Evolutionary conservation across 768 basidiomycete species (phyloP).

Genomic region (Lanmaoa rubissima): DNA sequence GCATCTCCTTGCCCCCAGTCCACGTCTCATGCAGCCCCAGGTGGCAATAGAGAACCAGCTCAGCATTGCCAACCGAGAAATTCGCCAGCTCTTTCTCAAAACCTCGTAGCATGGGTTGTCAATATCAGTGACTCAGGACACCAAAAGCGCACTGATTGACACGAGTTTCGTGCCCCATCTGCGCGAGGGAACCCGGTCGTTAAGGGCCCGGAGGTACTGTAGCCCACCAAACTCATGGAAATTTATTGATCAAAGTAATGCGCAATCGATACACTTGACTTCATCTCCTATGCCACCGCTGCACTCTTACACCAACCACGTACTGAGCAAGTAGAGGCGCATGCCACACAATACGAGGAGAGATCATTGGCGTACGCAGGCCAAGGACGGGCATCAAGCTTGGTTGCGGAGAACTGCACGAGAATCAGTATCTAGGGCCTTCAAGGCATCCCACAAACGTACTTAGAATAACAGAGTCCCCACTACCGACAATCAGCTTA

Average conservation of each 20-base stretch:
- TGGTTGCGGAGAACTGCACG: slow-evolving; percentile 72
- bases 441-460: slow-evolving; percentile 34
- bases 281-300: background rate
- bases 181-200: no score
- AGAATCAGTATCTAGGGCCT: slow-evolving; percentile 35
- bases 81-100: slow-evolving; percentile 51
- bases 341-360: background rate
- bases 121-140: background rate
- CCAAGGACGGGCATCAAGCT: slow-evolving; percentile 38
- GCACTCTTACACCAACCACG: background rate
- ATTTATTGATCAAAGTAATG: slow-evolving; percentile 2
- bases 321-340: background rate
- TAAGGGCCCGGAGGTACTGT: background rate
- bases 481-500: slow-evolving; percentile 45
- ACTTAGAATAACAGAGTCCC: slow-evolving; percentile 98
- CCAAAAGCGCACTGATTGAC: background rate
- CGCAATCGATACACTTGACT: background rate
- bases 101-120: background rate
- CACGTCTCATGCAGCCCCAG: slow-evolving; percentile 36
- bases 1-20: background rate
- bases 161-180: background rate
- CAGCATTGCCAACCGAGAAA: slow-evolving; percentile 54
- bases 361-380: background rate
- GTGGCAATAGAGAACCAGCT: slow-evolving; percentile 59
- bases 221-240: background rate